Conservation (phyloP, 352 stramenopile species). For the Stramenopiles sp. region DNA sequence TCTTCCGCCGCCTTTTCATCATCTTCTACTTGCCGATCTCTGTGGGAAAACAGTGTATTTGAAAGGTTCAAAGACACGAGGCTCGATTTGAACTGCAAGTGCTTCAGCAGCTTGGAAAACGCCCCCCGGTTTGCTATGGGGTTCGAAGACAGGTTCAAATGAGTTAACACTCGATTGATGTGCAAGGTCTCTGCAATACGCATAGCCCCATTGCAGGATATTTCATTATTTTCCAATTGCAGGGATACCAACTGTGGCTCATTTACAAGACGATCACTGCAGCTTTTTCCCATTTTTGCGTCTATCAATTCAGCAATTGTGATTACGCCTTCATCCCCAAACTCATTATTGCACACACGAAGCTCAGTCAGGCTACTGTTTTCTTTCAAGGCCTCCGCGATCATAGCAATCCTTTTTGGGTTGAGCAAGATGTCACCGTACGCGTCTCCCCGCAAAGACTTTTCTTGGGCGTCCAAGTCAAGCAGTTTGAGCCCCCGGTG, state of each 20-base stretch:
- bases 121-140: not conserved
- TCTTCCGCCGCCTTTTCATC: too few species aligned
- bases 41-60: too few species aligned
- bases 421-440: not conserved
- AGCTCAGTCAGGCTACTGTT: not conserved
- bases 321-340: constrained; percentile 5
- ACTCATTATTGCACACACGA: not conserved
- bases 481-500: not conserved
- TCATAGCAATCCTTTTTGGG: not conserved
- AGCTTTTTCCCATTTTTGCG: constrained; percentile 9
- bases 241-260: not conserved
- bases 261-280: not conserved
- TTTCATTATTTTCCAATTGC: not conserved
- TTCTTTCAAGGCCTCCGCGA: not conserved
- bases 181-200: not conserved
- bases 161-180: constrained; percentile 8
- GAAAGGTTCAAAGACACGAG: constrained; percentile 5
- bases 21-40: too few species aligned
- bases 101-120: not conserved
- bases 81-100: not conserved
- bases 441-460: too few species aligned
- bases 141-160: constrained; percentile 9
- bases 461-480: not conserved
- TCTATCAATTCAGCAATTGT: not conserved
- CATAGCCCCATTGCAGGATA: not conserved